Conservation (phyloP, 2,329 filamentous ascomycete species). For the Trichophyton verrucosum region DNA sequence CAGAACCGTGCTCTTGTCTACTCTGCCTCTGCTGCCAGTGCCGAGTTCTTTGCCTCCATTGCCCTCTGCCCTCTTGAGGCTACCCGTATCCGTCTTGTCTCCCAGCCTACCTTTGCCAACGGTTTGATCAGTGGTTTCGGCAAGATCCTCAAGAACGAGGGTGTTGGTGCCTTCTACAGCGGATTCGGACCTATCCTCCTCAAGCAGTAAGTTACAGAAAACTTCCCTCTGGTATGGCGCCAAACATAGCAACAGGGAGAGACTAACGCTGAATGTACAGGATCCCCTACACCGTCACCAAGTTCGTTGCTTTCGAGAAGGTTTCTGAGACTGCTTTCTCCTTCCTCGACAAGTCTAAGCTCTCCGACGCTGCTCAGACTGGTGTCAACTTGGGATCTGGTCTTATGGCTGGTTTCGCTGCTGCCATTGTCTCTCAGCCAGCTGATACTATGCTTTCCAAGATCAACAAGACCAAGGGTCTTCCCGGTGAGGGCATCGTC, state of each 20-base stretch:
- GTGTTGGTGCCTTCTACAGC: constrained; percentile 76
- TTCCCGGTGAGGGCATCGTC: constrained; percentile 71
- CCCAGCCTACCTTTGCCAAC: constrained; percentile 70
- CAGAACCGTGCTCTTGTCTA: constrained; percentile 74
- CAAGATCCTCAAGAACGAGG: constrained; percentile 75
- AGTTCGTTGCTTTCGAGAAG: constrained; percentile 91
- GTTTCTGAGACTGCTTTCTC: constrained; percentile 62
- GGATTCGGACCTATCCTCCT: constrained; percentile 80
- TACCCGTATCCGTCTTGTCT: constrained; percentile 86
- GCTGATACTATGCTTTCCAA: constrained; percentile 90
- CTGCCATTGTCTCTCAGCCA: constrained; percentile 75
- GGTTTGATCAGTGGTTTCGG: constrained; percentile 66
- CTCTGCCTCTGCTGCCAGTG: constrained; percentile 51
- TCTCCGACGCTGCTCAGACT: constrained; percentile 60
- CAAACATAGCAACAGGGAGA: background rate
- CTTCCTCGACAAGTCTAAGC: constrained; percentile 55
- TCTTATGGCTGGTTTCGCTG: constrained; percentile 75
- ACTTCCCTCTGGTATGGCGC: background rate
- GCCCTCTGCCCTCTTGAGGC: constrained; percentile 83
- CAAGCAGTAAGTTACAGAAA: constrained; percentile 52
- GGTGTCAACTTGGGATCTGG: constrained; percentile 73
- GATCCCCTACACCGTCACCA: constrained; percentile 88
- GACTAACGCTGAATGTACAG: constrained; percentile 29
- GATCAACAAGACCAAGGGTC: constrained; percentile 91
- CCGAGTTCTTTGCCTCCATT: constrained; percentile 52